phyloP scores from a whole-genome alignment of 257 asterid species.

The Penstemon eatonii region DNA sequence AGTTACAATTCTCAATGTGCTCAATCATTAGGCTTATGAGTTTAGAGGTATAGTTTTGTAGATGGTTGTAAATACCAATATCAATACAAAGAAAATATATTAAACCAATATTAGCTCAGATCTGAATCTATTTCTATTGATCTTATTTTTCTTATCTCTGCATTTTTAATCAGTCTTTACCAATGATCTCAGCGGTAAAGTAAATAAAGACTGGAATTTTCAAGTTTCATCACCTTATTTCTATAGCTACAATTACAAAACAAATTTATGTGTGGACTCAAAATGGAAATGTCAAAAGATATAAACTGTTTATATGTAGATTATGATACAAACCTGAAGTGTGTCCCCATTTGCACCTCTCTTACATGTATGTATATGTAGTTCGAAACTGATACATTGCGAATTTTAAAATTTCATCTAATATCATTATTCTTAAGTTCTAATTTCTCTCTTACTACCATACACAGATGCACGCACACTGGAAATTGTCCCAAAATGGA shows the following conservation, averaged over 20 bases:
- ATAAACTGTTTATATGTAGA: not conserved
- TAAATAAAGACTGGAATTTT: too few species aligned
- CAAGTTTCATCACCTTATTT: too few species aligned
- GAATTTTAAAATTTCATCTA: not conserved
- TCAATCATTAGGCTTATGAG: constrained; percentile 25
- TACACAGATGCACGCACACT: not conserved
- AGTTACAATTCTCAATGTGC: constrained; percentile 38
- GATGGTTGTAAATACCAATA: too few species aligned
- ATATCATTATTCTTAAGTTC: not conserved
- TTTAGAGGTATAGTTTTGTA: too few species aligned
- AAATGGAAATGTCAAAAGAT: too few species aligned
- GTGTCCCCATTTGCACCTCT: not conserved
- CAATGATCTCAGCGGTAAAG: too few species aligned
- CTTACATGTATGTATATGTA: not conserved
- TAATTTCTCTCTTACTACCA: not conserved
- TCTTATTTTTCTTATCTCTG: not conserved
- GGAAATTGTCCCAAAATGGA: not conserved
- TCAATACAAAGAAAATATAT: not conserved
- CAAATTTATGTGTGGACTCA: too few species aligned
- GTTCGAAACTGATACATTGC: not conserved
- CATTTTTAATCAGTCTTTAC: too few species aligned
- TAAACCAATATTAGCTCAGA: not conserved
- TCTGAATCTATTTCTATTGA: not conserved
- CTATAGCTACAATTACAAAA: too few species aligned
- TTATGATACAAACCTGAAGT: not conserved